Evolutionary conservation across 768 basidiomycete genomes (phyloP).

Genomic region (Psilocybe tampanensis): DNA sequence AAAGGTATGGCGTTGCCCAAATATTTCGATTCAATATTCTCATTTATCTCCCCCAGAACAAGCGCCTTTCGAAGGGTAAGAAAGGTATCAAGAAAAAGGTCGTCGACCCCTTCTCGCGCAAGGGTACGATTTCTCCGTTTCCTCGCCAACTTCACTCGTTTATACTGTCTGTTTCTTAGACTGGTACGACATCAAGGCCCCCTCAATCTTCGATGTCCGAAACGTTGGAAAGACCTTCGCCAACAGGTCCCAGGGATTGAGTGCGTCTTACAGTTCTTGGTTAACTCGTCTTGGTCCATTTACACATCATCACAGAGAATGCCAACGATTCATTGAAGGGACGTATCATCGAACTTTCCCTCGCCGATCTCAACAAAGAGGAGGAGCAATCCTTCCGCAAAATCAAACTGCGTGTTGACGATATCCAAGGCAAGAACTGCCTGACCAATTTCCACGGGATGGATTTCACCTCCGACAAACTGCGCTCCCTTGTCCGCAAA

Average conservation of each 20-base stretch:
- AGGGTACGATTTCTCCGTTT: conserved; percentile 59
- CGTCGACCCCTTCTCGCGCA: conserved; percentile 99
- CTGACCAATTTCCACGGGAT: conserved; percentile 99
- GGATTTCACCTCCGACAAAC: conserved; percentile 99
- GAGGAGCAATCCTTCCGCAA: conserved; percentile 99
- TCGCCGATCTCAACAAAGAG: conserved; percentile 98
- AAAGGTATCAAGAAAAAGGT: conserved; percentile 99
- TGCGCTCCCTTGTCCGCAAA: conserved; percentile 98
- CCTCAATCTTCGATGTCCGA: conserved; percentile 94
- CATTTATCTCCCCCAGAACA: conserved; percentile 64
- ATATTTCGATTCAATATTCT: conserved; percentile 9
- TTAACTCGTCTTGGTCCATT: not conserved
- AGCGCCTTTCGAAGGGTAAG: conserved; percentile 97
- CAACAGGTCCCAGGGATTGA: conserved; percentile 97
- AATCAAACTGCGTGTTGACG: conserved; percentile 97
- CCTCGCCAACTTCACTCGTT: not conserved
- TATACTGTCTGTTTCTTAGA: conserved; percentile 47
- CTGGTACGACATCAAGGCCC: conserved; percentile 99
- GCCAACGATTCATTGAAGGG: conserved; percentile 98
- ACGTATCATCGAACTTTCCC: conserved; percentile 93
- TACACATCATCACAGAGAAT: conserved; percentile 66
- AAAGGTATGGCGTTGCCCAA: conserved; percentile 56
- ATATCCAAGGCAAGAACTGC: conserved; percentile 98
- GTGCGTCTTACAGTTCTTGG: conserved; percentile 52
- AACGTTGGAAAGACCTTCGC: conserved; percentile 98